Conservation (phyloP, 2,329 filamentous ascomycete species). For the Pseudopithomyces chartarum region DNA sequence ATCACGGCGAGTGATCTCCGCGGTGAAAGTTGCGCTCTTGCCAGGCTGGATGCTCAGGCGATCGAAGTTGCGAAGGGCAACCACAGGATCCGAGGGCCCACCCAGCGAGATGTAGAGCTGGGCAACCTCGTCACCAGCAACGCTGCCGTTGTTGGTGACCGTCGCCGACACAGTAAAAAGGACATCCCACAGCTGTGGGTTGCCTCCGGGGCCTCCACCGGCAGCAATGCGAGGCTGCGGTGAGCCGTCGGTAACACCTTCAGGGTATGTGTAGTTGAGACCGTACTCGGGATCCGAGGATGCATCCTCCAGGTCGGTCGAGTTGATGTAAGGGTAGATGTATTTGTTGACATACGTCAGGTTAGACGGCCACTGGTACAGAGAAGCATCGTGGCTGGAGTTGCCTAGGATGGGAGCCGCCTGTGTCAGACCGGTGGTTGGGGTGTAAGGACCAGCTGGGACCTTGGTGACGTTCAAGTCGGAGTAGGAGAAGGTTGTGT, state of each 20-base stretch:
- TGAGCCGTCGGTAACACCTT: slow-evolving; percentile 59
- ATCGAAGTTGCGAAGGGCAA: slow-evolving; percentile 79
- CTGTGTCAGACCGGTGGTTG: slow-evolving; percentile 65
- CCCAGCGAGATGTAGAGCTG: slow-evolving; percentile 82
- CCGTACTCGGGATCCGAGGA: slow-evolving; percentile 67
- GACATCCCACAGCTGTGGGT: slow-evolving; percentile 68
- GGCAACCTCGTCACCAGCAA: slow-evolving; percentile 71
- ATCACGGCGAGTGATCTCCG: slow-evolving; percentile 76
- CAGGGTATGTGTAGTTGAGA: slow-evolving; percentile 62
- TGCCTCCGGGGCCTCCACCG: slow-evolving; percentile 67
- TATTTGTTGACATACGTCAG: slow-evolving; percentile 60
- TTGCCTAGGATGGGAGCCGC: slow-evolving; percentile 69
- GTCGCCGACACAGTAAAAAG: slow-evolving; percentile 70
- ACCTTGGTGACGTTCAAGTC: slow-evolving; percentile 63
- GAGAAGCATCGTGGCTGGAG: slow-evolving; percentile 63
- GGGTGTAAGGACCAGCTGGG: slow-evolving; percentile 58
- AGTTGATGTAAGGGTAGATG: slow-evolving; percentile 77
- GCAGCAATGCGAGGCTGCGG: slow-evolving; percentile 66
- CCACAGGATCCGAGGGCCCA: slow-evolving; percentile 70
- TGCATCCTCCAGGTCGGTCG: slow-evolving; percentile 61
- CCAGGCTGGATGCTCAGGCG: slow-evolving; percentile 74
- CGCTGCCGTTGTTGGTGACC: slow-evolving; percentile 71
- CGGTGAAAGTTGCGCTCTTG: slow-evolving; percentile 67
- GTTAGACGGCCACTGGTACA: slow-evolving; percentile 70
- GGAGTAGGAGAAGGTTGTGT: slow-evolving; percentile 80